Conservation (phyloP, 2,329 filamentous ascomycete species). For the Cladobotryum protrusum region DNA sequence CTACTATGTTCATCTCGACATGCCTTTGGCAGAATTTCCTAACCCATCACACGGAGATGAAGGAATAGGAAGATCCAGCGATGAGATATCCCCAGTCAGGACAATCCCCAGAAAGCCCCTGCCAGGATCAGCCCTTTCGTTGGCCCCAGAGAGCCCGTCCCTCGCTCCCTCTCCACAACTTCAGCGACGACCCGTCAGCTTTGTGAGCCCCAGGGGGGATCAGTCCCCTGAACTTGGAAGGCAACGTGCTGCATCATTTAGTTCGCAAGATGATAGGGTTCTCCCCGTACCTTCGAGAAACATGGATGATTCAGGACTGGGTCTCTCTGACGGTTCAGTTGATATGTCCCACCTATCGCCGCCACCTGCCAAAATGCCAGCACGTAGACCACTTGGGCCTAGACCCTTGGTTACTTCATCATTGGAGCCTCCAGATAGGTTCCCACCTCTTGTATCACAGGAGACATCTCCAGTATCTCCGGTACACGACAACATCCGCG, state of each 20-base stretch:
- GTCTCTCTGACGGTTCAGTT: slow-evolving; percentile 5
- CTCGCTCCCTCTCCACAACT: slow-evolving; percentile 6
- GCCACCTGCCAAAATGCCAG: slow-evolving; percentile 15
- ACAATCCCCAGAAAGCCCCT: slow-evolving; percentile 51
- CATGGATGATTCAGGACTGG: slow-evolving; percentile 9
- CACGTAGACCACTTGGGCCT: slow-evolving; percentile 25
- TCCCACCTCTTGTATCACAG: neutral
- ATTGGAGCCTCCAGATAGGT: neutral
- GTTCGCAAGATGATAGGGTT: slow-evolving; percentile 14
- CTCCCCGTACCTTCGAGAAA: slow-evolving; percentile 12
- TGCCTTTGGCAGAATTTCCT: slow-evolving; percentile 47
- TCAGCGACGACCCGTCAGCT: neutral
- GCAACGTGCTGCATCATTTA: slow-evolving; percentile 16
- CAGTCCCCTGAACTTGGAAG: neutral
- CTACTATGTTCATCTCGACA: slow-evolving; percentile 76
- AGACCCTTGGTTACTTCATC: slow-evolving; percentile 14
- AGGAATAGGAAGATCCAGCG: slow-evolving; percentile 35
- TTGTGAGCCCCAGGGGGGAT: neutral
- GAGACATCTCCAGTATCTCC: neutral
- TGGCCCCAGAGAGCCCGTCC: slow-evolving; percentile 21
- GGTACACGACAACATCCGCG: neutral
- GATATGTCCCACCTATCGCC: slow-evolving; percentile 8
- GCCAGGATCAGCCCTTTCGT: slow-evolving; percentile 27
- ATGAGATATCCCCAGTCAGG: slow-evolving; percentile 34
- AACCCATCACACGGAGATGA: slow-evolving; percentile 22